Conservation (phyloP, 2,329 filamentous ascomycete species). For the Clarireedia homoeocarpa region DNA sequence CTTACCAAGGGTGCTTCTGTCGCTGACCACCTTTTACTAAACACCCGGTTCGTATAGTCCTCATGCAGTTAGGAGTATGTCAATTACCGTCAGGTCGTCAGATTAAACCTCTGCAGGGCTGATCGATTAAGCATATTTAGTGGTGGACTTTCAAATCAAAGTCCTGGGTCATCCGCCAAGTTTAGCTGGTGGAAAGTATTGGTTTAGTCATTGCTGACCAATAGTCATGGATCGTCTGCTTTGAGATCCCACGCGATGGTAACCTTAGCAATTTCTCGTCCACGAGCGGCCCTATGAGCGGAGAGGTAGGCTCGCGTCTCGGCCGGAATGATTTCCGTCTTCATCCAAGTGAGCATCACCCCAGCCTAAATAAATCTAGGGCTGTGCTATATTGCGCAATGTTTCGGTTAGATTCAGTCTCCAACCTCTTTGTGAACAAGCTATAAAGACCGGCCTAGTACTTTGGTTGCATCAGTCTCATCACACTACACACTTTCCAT, state of each 20-base stretch:
- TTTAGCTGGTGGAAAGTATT: too few relatives aligned
- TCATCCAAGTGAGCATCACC: too few relatives aligned
- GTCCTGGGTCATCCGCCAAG: not conserved
- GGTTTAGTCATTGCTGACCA: too few relatives aligned
- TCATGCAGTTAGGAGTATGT: not conserved
- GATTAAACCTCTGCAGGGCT: not conserved
- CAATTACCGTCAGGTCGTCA: not conserved
- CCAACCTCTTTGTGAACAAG: not conserved
- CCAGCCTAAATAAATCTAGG: too few relatives aligned
- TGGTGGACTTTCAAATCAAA: not conserved
- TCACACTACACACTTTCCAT: not conserved
- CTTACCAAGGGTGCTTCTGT: not conserved
- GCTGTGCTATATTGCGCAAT: not conserved
- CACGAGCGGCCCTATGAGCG: not conserved
- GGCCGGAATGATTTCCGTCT: too few relatives aligned
- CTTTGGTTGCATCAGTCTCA: not conserved
- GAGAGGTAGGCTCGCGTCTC: not conserved
- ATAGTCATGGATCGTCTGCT: too few relatives aligned
- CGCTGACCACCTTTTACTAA: conserved; percentile 2
- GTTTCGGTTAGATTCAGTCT: not conserved
- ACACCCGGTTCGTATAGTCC: not conserved
- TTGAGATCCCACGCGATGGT: not conserved
- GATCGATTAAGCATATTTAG: not conserved
- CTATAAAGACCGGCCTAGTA: not conserved
- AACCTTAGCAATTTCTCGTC: not conserved